Evolutionary conservation across 257 asterid species (phyloP).

Genomic region (Salvia rosmarinus): DNA sequence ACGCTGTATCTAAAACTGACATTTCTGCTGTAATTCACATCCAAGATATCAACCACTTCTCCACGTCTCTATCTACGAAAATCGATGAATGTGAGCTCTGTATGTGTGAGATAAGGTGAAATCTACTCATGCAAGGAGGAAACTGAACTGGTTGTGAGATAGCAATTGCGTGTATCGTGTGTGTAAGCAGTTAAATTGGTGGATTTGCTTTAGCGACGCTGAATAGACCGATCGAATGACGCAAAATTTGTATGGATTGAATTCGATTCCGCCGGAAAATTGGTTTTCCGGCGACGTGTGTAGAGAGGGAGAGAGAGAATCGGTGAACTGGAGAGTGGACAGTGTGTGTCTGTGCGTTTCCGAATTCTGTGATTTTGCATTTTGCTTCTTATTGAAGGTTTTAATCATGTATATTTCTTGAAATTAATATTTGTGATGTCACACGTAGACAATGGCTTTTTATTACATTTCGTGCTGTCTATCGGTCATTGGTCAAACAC

Average conservation of each 20-base stretch:
- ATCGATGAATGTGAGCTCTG: background rate
- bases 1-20: conserved; percentile 67
- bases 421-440: background rate
- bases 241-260: background rate
- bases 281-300: conserved; percentile 30
- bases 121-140: conserved; percentile 35
- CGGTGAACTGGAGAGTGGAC: conserved; percentile 7
- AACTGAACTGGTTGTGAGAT: conserved; percentile 16
- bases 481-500: background rate
- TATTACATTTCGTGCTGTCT: background rate
- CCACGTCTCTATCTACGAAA: background rate
- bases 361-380: conserved; percentile 7
- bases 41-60: background rate
- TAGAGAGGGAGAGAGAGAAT: conserved; percentile 25
- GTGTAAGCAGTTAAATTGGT: background rate
- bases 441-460: background rate
- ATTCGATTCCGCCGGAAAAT: conserved; percentile 20
- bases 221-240: too few relatives aligned
- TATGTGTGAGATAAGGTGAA: conserved; percentile 3
- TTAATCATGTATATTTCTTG: background rate
- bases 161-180: background rate
- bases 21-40: conserved; percentile 41
- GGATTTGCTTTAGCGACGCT: too few relatives aligned
- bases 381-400: background rate
- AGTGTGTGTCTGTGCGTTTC: conserved; percentile 14